Conservation (phyloP, 202 grass and related monocot species). For the Miscanthus sacchariflorus region DNA sequence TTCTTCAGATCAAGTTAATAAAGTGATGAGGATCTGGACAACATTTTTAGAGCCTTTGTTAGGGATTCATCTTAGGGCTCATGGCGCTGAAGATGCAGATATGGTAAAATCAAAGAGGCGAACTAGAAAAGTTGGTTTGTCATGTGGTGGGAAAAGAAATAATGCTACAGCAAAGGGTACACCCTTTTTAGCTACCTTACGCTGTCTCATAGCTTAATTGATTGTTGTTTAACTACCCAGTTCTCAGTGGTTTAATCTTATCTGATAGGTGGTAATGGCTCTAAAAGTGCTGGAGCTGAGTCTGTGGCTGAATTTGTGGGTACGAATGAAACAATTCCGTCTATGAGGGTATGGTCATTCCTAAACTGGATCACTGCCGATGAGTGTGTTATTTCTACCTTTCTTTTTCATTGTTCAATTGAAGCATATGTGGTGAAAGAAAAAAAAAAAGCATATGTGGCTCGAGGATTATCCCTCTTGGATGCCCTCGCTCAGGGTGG, state of each 20-base stretch:
- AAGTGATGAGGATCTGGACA: constrained; percentile 83
- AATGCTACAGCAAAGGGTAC: constrained; percentile 30
- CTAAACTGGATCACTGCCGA: constrained; percentile 6
- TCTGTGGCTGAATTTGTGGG: constrained; percentile 31
- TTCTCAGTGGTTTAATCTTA: constrained; percentile 42
- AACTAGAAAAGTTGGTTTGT: constrained; percentile 52
- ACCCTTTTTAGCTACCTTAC: constrained; percentile 25
- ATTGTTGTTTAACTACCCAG: constrained; percentile 33
- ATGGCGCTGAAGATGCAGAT: constrained; percentile 54
- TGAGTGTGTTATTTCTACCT: not conserved
- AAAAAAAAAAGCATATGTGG: not conserved
- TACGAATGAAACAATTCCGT: constrained; percentile 42
- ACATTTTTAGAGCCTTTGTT: constrained; percentile 89
- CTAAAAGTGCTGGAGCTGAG: constrained; percentile 39
- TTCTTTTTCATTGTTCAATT: constrained; percentile 21
- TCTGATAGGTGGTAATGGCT: constrained; percentile 41
- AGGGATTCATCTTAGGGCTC: constrained; percentile 58
- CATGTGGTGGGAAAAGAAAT: constrained; percentile 50
- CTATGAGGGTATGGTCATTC: constrained; percentile 52
- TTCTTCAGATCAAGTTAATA: constrained; percentile 79
- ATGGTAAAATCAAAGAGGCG: constrained; percentile 59
- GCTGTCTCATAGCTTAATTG: constrained; percentile 7
- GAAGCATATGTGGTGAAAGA: not conserved
- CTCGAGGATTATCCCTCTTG: too few relatives aligned
- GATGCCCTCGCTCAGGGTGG: too few relatives aligned